Evolutionary conservation across 2,329 filamentous ascomycete genomes (phyloP).

Genomic region (Microcera coccophila): DNA sequence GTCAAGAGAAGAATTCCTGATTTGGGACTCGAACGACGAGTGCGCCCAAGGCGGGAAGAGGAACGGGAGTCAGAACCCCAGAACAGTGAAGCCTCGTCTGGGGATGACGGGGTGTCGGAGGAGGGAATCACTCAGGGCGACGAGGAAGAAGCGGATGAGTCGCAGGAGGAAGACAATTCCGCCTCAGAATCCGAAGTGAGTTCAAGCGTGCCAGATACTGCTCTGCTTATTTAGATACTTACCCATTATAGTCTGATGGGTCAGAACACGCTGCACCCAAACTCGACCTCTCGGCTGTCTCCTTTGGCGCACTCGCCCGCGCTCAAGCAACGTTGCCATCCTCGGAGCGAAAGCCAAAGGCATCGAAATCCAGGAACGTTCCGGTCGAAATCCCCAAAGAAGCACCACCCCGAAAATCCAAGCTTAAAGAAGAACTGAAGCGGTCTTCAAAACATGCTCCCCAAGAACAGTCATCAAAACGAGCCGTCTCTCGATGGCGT

Average conservation of each 20-base stretch:
- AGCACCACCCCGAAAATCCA: conserved; percentile 31
- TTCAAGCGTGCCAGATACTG: not conserved
- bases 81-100: conserved; percentile 31
- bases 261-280: conserved; percentile 29
- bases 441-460: conserved; percentile 82
- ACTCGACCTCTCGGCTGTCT: conserved; percentile 58
- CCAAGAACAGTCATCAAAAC: conserved; percentile 74
- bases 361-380: conserved; percentile 28
- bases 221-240: conserved; percentile 3
- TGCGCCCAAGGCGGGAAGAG: conserved; percentile 43
- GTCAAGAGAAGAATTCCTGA: conserved; percentile 39
- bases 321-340: conserved; percentile 66
- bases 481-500: conserved; percentile 75
- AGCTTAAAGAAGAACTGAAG: conserved; percentile 30
- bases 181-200: conserved; percentile 28
- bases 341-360: conserved; percentile 25
- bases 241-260: conserved; percentile 21
- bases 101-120: conserved; percentile 30
- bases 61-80: conserved; percentile 38
- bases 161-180: conserved; percentile 19
- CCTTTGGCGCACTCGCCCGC: conserved; percentile 86
- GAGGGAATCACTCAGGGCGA: conserved; percentile 25
- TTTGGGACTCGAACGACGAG: conserved; percentile 39
- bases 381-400: conserved; percentile 28
- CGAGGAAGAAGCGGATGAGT: conserved; percentile 29